Base-by-base conservation (phyloP, 257 asterid genomes). In the Verbascum thapsus region DNA sequence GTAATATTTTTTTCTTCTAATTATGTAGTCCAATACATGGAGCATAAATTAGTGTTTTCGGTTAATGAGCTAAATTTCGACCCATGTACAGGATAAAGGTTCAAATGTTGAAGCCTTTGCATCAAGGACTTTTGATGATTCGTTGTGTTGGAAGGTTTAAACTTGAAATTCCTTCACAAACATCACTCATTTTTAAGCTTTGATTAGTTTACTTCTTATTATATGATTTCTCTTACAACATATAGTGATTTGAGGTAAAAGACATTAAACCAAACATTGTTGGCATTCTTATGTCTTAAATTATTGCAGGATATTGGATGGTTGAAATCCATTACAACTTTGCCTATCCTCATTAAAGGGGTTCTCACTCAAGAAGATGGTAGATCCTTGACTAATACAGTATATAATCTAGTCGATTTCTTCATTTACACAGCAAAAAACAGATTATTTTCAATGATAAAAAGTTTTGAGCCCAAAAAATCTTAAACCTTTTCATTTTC, bases 221-320 rank as follows among this genome's bases (percentile, higher is more conserved):
- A n/a, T n/a, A n/a, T n/a, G 2, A 26, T 26, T 26, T 26, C 3
- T 26, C 32, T 26, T 12, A 7, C 50, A 43, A n/a, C n/a, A n/a
- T n/a, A n/a, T n/a, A n/a, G 8, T 47, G 53, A 18, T 47, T 7
- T 47, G 42, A 54, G 42, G 40, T 5, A 22, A 54, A 54, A 54
- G 43, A 7, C 42, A 3, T 35, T 13, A 54, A 15, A 34, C n/a
- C n/a, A n/a, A n/a, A n/a, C n/a, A n/a, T n/a, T n/a, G n/a, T n/a
- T n/a, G n/a, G n/a, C n/a, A n/a, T n/a, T n/a, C n/a, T n/a, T n/a
- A n/a, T n/a, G n/a, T n/a, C n/a, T n/a, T n/a, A n/a, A n/a, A n/a
- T n/a, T n/a, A n/a, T n/a, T 63, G 66, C 85, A 85, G 94, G 94
- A 85, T 72, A 80, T 85, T 61, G 76, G 55, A n/a, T 85, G 94